These are phyloP conservation scores for Fusarium ambrosium DNA, from an alignment of 2,329 filamentous ascomycete species.

Conservation along the genomic window DNA sequence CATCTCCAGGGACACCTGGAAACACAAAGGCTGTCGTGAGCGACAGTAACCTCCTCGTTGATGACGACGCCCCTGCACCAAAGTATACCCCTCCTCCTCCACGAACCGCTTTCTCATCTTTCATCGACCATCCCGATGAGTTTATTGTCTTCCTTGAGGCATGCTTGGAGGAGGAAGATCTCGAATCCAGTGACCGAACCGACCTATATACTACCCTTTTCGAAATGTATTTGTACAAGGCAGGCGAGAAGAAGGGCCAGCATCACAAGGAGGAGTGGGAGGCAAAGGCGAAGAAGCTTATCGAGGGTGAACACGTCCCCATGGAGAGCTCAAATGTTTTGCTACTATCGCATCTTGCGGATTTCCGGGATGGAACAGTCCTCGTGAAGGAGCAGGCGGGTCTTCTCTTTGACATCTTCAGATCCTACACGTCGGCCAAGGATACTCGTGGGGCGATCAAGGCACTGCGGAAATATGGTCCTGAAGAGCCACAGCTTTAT, in stretches of 20 bases:
- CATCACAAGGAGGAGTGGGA: constrained; percentile 85
- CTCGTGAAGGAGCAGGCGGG: constrained; percentile 95
- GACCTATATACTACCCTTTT: constrained; percentile 96
- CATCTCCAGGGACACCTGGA: constrained; percentile 65
- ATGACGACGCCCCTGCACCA: constrained; percentile 60
- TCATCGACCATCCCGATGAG: constrained; percentile 92
- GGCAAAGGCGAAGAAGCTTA: constrained; percentile 87
- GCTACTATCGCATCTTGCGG: constrained; percentile 89
- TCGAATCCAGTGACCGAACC: constrained; percentile 81
- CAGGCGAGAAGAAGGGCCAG: constrained; percentile 78
- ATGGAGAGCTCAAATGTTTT: constrained; percentile 97
- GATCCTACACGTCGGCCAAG: constrained; percentile 92
- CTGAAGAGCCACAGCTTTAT: constrained; percentile 91
- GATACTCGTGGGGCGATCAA: constrained; percentile 93
- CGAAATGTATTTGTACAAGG: constrained; percentile 97
- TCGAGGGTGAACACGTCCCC: constrained; percentile 82
- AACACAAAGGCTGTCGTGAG: constrained; percentile 64
- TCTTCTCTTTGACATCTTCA: constrained; percentile 93
- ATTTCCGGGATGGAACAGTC: constrained; percentile 90
- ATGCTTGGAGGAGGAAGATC: constrained; percentile 77
- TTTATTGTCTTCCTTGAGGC: constrained; percentile 95
- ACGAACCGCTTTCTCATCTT: constrained; percentile 92
- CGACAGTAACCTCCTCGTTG: constrained; percentile 65
- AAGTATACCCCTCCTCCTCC: constrained; percentile 86
- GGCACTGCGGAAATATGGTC: constrained; percentile 90